Conservation (phyloP, 768 basidiomycete genomes). For the Podaxis rugospora region DNA sequence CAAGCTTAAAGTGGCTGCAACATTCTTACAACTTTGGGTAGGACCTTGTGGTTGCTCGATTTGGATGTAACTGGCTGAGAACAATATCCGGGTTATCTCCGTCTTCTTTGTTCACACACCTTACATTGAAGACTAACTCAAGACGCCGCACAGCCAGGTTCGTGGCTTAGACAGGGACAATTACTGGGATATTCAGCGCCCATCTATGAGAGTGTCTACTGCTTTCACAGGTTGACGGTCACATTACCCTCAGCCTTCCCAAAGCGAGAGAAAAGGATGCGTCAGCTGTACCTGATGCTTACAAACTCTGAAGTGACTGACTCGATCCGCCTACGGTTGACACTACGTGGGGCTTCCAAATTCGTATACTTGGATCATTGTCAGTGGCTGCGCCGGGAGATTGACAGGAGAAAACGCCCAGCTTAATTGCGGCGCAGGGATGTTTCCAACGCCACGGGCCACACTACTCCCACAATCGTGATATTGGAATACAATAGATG, state of each 20-base stretch:
- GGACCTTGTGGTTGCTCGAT: not conserved
- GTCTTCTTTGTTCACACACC: not conserved
- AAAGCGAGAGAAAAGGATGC: not conserved
- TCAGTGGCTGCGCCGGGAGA: not conserved
- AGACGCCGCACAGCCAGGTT: not conserved
- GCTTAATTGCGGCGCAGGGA: not conserved
- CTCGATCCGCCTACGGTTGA: not conserved
- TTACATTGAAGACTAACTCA: not conserved
- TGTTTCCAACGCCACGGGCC: not conserved
- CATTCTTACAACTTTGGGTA: not conserved
- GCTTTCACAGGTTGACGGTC: not conserved
- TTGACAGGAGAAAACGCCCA: not conserved
- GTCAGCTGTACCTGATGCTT: not conserved
- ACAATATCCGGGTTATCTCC: not conserved
- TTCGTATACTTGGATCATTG: not conserved
- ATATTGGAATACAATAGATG: not conserved
- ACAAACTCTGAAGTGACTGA: not conserved
- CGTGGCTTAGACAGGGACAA: not conserved
- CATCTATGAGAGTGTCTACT: not conserved
- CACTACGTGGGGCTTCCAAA: not conserved
- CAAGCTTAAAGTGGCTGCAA: not conserved
- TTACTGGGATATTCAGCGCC: not conserved
- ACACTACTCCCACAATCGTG: not conserved
- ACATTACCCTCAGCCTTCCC: not conserved
- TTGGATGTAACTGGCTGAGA: not conserved